phyloP scores from a whole-genome alignment of 768 basidiomycete species.

The Clavaria fumosa region DNA sequence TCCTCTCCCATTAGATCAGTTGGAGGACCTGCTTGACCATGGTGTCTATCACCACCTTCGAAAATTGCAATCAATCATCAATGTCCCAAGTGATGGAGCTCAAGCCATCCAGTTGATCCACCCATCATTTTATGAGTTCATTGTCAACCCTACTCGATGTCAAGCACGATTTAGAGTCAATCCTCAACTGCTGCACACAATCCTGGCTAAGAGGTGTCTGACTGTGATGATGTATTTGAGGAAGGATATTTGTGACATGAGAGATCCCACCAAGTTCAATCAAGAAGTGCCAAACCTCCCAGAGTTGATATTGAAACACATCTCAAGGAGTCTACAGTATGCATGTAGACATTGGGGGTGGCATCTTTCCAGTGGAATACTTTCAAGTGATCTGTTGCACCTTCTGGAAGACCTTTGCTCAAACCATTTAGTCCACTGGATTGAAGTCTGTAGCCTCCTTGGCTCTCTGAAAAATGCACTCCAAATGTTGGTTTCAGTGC shows the following conservation, averaged over 20 bases:
- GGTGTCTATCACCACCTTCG: constrained; percentile 5
- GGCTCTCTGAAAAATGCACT: constrained; percentile 1
- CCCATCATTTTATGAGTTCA: constrained; percentile 13
- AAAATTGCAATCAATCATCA: constrained; percentile 8
- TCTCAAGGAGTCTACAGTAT: constrained; percentile 11
- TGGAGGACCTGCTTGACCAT: background rate
- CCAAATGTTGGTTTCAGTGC: too few relatives aligned
- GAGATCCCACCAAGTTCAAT: constrained; percentile 4
- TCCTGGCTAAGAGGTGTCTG: constrained; percentile 5
- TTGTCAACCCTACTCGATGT: constrained; percentile 8
- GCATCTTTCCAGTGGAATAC: constrained; percentile 6
- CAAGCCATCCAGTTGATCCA: constrained; percentile 10
- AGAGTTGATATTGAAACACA: constrained; percentile 1
- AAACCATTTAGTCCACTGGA: constrained; percentile 12
- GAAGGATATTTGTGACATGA: constrained; percentile 7
- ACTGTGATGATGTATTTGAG: background rate
- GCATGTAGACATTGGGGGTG: constrained; percentile 12
- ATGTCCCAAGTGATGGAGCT: background rate
- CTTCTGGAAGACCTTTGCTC: constrained; percentile 8
- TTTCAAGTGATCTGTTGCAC: constrained; percentile 4
- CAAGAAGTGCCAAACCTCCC: constrained; percentile 4
- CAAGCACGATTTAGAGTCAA: constrained; percentile 6
- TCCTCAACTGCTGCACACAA: constrained; percentile 3
- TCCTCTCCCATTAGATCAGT: constrained; percentile 5
- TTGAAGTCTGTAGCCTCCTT: constrained; percentile 10